These are phyloP conservation scores for Neofusicoccum kwambonambiense DNA, from an alignment of 2,329 filamentous ascomycete genomes.

Conservation along the genomic window DNA sequence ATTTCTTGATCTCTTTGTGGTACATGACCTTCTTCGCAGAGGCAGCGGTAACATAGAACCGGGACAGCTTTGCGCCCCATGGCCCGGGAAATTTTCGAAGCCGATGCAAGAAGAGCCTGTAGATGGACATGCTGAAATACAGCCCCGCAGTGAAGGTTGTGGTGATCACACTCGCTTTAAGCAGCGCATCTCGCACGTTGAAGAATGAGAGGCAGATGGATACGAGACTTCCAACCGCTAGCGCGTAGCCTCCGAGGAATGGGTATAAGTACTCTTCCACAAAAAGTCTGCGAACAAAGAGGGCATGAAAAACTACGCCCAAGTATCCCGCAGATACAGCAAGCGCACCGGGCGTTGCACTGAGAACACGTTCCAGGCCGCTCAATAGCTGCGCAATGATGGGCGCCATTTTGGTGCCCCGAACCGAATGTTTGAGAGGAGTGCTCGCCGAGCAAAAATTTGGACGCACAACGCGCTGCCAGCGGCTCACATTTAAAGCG, in stretches of 20 bases:
- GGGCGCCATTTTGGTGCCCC: too few relatives aligned
- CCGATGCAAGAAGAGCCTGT: constrained; percentile 43
- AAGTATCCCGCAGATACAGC: background rate
- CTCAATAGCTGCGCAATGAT: too few relatives aligned
- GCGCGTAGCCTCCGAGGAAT: background rate
- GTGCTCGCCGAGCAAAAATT: too few relatives aligned
- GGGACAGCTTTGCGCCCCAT: constrained; percentile 35
- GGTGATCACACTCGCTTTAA: background rate
- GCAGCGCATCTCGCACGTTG: constrained; percentile 23
- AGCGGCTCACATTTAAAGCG: too few relatives aligned
- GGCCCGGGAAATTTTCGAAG: constrained; percentile 42
- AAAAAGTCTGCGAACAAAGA: background rate
- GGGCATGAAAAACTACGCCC: background rate
- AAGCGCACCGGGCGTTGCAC: background rate
- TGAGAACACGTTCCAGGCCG: background rate
- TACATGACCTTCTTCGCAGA: constrained; percentile 27
- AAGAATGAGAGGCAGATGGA: background rate
- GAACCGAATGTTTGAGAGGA: too few relatives aligned
- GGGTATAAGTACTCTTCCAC: background rate
- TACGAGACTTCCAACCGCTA: background rate
- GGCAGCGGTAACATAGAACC: constrained; percentile 37
- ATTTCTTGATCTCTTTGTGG: constrained; percentile 26
- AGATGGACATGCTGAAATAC: constrained; percentile 36
- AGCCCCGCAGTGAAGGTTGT: constrained; percentile 19
- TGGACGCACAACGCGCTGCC: too few relatives aligned